Conservation (phyloP, 139 green algal species). For the Volvox africanus region DNA sequence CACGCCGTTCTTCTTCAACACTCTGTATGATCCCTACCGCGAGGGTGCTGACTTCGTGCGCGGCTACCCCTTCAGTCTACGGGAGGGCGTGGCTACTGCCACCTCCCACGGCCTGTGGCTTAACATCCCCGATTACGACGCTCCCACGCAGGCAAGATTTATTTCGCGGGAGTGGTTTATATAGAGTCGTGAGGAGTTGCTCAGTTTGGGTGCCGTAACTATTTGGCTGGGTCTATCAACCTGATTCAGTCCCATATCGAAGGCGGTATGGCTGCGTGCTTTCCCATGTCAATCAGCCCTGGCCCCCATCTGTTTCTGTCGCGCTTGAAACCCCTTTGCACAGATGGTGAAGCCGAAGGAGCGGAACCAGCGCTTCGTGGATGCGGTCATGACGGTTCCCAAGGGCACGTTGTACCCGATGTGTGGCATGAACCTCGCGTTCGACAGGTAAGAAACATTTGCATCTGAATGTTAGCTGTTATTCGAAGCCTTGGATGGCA, state of each 20-base stretch:
- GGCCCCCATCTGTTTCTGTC: background rate
- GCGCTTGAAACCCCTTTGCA: background rate
- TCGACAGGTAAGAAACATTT: conserved; percentile 74
- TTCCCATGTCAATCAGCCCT: too few relatives aligned
- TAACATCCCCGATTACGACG: conserved; percentile 99
- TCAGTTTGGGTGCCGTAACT: too few relatives aligned
- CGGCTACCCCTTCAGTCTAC: conserved; percentile 90
- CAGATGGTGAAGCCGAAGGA: conserved; percentile 98
- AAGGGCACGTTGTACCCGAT: conserved; percentile 96
- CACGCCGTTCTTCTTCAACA: conserved; percentile 99
- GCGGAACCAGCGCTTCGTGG: conserved; percentile 95
- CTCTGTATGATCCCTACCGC: conserved; percentile 95
- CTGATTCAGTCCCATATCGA: too few relatives aligned
- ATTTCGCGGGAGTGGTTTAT: too few relatives aligned
- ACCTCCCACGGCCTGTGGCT: conserved; percentile 97
- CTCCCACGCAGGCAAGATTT: conserved; percentile 80
- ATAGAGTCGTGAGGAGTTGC: too few relatives aligned
- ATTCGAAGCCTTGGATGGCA: too few relatives aligned
- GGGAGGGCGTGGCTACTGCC: conserved; percentile 92
- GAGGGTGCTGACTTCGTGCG: conserved; percentile 76
- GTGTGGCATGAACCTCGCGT: conserved; percentile 98
- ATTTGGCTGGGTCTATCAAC: too few relatives aligned
- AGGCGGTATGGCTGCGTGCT: too few relatives aligned
- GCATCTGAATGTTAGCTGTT: too few relatives aligned
- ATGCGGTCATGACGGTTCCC: conserved; percentile 95